Evolutionary conservation across 495 filamentous ascomycete genomes (phyloP), one percentile per base, ranked within the genome.

Genomic region (Pseudoneurospora amorphoporcata): DNA sequence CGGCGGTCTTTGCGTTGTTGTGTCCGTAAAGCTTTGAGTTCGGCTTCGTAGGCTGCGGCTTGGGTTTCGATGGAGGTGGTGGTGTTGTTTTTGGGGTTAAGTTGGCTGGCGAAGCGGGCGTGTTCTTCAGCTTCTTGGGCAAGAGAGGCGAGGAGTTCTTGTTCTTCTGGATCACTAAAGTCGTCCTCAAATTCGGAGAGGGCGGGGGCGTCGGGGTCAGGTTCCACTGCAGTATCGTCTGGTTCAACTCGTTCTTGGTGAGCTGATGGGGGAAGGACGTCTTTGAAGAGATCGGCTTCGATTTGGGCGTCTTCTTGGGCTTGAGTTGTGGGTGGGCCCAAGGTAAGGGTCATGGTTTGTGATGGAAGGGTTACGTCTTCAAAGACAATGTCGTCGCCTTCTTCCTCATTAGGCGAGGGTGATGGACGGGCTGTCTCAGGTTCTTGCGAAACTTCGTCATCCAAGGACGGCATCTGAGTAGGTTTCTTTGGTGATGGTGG

Each of bases 1-100:
- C 95, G 88, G 40, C 93, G 90, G 80, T 98, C 94, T 78, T 97
- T 97, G 81, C 94, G 95, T 77, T 98, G 95, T 78, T 98, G 94
- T n/a, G 80, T 88, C 38, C 95, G 93, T 4, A 99, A 87, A 38
- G 93, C 89, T 75, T 91, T 92, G 10, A 98, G 87, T 79, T 99
- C 95, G 72, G 87, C 83, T 75, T 99, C 94, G 79, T 95, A 97
- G 23, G 93, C 23, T 23, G 23, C 90, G 39, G 89, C 88, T 17
- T 88, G 85, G 75, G 89, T 91, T 76, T 94, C 87, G 88, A 86
- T 37, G 35, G 35, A 37, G 0, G 3, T 37, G 35, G 3, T 37
- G 35, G 35, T 5, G 1, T 23, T 23, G 23, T 23, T 61, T 68
- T 88, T 90, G 73, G 91, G 53, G 78, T 95, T 97, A 38, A 98